Percentiles rank a stretch among this genome's conserved stretches.
phyloP scores from a whole-genome alignment of 805 yeast genomes.

The Hemisphaericaspora nanyangensis region DNA sequence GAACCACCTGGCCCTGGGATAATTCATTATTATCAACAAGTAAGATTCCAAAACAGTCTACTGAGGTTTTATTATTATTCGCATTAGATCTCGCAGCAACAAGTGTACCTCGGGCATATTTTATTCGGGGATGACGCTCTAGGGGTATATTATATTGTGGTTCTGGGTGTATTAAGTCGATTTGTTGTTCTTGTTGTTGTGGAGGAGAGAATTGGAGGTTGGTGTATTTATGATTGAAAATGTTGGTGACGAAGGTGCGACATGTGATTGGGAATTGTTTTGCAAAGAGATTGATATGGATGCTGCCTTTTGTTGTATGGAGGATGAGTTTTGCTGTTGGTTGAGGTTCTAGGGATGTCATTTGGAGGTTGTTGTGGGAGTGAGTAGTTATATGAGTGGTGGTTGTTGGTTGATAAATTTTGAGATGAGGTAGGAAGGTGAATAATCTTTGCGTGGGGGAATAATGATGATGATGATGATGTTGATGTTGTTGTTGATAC shows the following conservation, averaged over 20 bases:
- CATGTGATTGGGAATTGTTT: conserved; percentile 55
- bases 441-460: no score
- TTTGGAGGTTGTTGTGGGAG: background rate
- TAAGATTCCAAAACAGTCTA: conserved; percentile 25
- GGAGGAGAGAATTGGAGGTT: conserved; percentile 41
- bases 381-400: no score
- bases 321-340: conserved; percentile 58
- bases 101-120: conserved; percentile 17
- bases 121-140: conserved; percentile 52
- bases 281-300: conserved; percentile 66
- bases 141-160: conserved; percentile 12
- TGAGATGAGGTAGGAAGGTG: no score
- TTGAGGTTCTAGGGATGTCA: conserved; percentile 40
- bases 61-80: conserved; percentile 15
- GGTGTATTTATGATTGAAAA: conserved; percentile 40
- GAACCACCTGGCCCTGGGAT: conserved; percentile 31
- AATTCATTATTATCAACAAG: conserved; percentile 28
- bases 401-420: no score
- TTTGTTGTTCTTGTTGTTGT: conserved; percentile 20
- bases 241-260: conserved; percentile 45
- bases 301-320: conserved; percentile 53
- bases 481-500: no score
- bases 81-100: background rate
- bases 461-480: no score
- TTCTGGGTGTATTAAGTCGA: conserved; percentile 5